Percentiles rank a stretch among this genome's conserved stretches.
Evolutionary conservation across 495 filamentous ascomycete species (phyloP).

Genomic region (Aspergillus diversus): DNA sequence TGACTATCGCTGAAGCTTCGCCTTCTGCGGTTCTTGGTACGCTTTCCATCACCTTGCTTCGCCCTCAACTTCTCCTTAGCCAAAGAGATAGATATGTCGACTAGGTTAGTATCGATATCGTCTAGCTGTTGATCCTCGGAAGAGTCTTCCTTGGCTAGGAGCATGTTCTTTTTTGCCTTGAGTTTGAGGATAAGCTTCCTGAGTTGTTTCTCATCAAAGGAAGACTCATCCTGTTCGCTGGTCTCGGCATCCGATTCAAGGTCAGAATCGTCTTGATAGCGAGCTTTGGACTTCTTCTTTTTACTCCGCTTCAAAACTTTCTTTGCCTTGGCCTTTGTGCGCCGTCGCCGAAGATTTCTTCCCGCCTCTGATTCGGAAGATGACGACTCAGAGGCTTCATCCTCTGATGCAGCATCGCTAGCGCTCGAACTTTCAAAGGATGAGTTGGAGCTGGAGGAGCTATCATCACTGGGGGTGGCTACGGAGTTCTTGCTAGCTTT

Average conservation of each 20-base stretch:
- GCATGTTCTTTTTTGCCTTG: slow-evolving; percentile 49
- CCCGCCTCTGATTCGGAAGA: slow-evolving; percentile 43
- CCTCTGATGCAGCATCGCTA: slow-evolving; percentile 31
- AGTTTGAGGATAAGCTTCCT: slow-evolving; percentile 54
- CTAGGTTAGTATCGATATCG: slow-evolving; percentile 24
- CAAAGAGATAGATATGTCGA: slow-evolving; percentile 25
- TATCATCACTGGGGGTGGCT: slow-evolving; percentile 30
- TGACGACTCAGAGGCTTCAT: slow-evolving; percentile 34
- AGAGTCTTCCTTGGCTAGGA: slow-evolving; percentile 32
- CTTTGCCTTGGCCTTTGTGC: slow-evolving; percentile 52
- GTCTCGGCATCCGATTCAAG: slow-evolving; percentile 35
- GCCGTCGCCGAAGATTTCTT: slow-evolving; percentile 32
- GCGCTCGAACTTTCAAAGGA: slow-evolving; percentile 24
- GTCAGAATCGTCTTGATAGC: slow-evolving; percentile 37
- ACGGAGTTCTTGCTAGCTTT: slow-evolving; percentile 34
- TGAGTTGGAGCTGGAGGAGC: slow-evolving; percentile 29
- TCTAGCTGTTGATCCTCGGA: slow-evolving; percentile 32
- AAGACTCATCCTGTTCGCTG: slow-evolving; percentile 31
- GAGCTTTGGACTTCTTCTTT: slow-evolving; percentile 48
- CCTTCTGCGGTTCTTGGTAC: slow-evolving; percentile 27
- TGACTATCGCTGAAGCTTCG: slow-evolving; percentile 20
- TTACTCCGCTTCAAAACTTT: slow-evolving; percentile 42
- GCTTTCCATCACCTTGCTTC: slow-evolving; percentile 27
- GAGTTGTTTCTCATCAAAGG: slow-evolving; percentile 44
- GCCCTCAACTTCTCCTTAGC: slow-evolving; percentile 32